phyloP scores from a whole-genome alignment of 495 filamentous ascomycete species.

The Emericellopsis terricola region DNA sequence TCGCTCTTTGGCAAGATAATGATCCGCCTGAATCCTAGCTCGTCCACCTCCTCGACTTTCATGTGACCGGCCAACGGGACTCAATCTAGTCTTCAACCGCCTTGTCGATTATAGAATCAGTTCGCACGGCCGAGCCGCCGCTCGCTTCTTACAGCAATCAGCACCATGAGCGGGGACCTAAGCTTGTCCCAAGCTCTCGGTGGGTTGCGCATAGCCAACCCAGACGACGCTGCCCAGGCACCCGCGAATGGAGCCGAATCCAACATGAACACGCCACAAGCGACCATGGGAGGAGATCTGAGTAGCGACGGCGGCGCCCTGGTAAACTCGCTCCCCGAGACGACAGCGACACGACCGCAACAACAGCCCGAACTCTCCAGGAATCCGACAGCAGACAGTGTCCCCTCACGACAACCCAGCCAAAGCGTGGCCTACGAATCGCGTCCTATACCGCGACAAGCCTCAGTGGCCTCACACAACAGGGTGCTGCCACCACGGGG shows the following conservation, averaged over 20 bases:
- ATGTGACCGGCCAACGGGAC: too few species aligned
- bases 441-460: conserved; percentile 31
- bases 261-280: conserved; percentile 10
- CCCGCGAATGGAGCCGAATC: conserved; percentile 25
- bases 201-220: conserved; percentile 92
- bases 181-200: conserved; percentile 87
- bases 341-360: too few species aligned
- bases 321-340: too few species aligned
- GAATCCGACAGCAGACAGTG: neutral
- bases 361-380: neutral
- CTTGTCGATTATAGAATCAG: too few species aligned
- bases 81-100: too few species aligned
- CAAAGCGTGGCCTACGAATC: conserved; percentile 47
- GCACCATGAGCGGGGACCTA: conserved; percentile 72
- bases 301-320: neutral
- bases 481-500: conserved; percentile 44
- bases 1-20: too few species aligned
- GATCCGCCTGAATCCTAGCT: too few species aligned
- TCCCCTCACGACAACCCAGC: conserved; percentile 50
- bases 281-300: conserved; percentile 4
- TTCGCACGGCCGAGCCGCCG: too few species aligned
- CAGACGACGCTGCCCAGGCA: conserved; percentile 59
- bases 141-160: too few species aligned
- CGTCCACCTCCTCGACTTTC: too few species aligned
- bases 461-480: conserved; percentile 30